Base-by-base conservation (phyloP, 176 grass and related monocot genomes). In the Zizania latifolia region DNA sequence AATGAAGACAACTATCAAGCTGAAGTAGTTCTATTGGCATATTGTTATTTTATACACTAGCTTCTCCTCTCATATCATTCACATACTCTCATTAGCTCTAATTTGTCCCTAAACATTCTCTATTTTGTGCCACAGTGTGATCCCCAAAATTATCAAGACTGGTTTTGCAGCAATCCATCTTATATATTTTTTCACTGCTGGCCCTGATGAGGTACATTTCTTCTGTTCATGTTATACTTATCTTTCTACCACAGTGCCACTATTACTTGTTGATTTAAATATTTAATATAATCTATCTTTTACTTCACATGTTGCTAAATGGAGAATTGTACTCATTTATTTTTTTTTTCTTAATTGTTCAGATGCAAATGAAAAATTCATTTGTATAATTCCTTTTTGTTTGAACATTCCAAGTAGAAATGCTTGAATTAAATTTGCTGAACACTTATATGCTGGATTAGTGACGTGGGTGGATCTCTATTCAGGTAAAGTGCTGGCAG, bases 101-200 rank as follows among this genome's bases (percentile, higher is more conserved):
- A 17, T 74, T 75, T 68, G 44, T 32, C 34, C 60, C 53, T 45
- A 51, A 89, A 64, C 32, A 41, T 74, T 55, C 29, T 70, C 22
- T 67, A 3, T 37, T 72, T 14, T 89, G 29, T 70, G 17, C 26
- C 66, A 51, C 89, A 99, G 95, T 87, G 85, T 83, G 62, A 88
- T 99, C 76, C 58, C 86, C 23, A 99, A 94, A 91, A 92, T 99
- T 48, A 86, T 99, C 55, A 99, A 99, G 89, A 99, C 91, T 86
- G 95, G 95, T 72, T 99, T 99, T 76, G 63, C 91, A 70, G 84
- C 95, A 79, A 99, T 99, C 80, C 93, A 99, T 83, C 89, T 99
- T 35, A 99, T 99, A 86, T 99, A 99, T 71, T 99, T 99, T 40
- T 99, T 99, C 73, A 99, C 95, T 53, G 95, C 95, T 99, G 95